phyloP scores from a whole-genome alignment of 78 protist species.

The Mantamonas sphyraenae region DNA sequence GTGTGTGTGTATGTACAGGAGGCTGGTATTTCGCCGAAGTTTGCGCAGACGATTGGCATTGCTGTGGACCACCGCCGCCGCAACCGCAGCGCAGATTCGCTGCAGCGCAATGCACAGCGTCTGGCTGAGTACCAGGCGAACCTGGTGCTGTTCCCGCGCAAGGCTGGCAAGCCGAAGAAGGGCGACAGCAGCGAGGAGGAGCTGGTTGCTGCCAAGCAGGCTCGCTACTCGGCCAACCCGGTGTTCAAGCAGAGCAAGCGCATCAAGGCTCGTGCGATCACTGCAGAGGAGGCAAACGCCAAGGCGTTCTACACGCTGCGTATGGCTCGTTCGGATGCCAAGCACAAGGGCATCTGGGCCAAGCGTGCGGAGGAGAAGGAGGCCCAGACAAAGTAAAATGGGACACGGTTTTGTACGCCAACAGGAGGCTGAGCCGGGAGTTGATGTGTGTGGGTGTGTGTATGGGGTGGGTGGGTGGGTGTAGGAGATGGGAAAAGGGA shows the following conservation, averaged over 20 bases:
- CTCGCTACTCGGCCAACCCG: constrained; percentile 6
- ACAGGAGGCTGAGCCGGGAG: too few species aligned
- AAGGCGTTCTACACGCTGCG: constrained; percentile 10
- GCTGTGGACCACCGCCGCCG: constrained; percentile 95
- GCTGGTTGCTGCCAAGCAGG: not conserved
- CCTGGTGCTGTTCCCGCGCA: constrained; percentile 85
- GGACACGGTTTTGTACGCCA: too few species aligned
- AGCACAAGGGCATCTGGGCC: constrained; percentile 28
- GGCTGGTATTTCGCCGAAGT: constrained; percentile 53
- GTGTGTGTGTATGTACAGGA: constrained; percentile 39
- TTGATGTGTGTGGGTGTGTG: too few species aligned
- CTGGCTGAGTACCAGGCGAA: constrained; percentile 84
- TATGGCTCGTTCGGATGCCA: constrained; percentile 26
- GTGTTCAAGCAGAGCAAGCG: not conserved
- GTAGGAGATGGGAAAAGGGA: too few species aligned
- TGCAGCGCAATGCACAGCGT: constrained; percentile 84
- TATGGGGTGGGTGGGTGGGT: too few species aligned
- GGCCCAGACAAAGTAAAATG: too few species aligned
- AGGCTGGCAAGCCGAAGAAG: constrained; percentile 25
- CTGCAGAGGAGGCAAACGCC: constrained; percentile 1
- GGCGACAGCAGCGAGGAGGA: constrained; percentile 36
- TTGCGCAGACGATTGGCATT: constrained; percentile 91
- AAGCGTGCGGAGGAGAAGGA: constrained; percentile 16
- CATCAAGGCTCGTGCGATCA: constrained; percentile 31
- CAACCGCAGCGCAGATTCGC: constrained; percentile 79